Conservation (phyloP, 768 basidiomycete species). For the Lactarius deliciosus region DNA sequence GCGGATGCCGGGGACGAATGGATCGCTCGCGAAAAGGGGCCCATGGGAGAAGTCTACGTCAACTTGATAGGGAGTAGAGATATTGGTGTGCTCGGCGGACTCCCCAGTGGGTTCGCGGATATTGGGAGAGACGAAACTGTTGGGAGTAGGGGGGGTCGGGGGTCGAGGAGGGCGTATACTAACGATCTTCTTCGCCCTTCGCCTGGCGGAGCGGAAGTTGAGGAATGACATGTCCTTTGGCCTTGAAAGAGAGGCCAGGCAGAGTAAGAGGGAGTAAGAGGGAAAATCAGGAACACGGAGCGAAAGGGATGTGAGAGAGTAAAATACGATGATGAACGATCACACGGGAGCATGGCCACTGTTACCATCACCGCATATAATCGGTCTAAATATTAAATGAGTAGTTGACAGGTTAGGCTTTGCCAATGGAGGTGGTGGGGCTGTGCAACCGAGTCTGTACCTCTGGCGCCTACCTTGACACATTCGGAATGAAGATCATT, state of each 20-base stretch:
- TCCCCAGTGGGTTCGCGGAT: constrained; percentile 12
- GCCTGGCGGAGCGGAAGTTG: constrained; percentile 26
- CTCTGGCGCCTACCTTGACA: constrained; percentile 3
- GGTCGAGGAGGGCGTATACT: background rate
- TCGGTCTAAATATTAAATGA: background rate
- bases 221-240: constrained; percentile 21
- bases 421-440: background rate
- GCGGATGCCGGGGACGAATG: background rate
- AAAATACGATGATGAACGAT: constrained; percentile 14
- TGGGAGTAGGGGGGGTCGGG: constrained; percentile 5
- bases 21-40: constrained; percentile 22
- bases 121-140: constrained; percentile 7
- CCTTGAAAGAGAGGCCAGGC: constrained; percentile 8
- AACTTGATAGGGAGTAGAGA: constrained; percentile 8
- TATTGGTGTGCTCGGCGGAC: background rate
- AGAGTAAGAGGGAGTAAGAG: background rate
- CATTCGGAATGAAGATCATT: background rate
- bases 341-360: background rate
- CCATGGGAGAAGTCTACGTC: constrained; percentile 18
- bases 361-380: constrained; percentile 15
- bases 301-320: constrained; percentile 5
- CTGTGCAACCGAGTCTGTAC: constrained; percentile 3
- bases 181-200: constrained; percentile 28
- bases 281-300: background rate
- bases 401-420: constrained; percentile 1